phyloP scores from a whole-genome alignment of 441 rosid genomes.

The Erysimum cheiri region DNA sequence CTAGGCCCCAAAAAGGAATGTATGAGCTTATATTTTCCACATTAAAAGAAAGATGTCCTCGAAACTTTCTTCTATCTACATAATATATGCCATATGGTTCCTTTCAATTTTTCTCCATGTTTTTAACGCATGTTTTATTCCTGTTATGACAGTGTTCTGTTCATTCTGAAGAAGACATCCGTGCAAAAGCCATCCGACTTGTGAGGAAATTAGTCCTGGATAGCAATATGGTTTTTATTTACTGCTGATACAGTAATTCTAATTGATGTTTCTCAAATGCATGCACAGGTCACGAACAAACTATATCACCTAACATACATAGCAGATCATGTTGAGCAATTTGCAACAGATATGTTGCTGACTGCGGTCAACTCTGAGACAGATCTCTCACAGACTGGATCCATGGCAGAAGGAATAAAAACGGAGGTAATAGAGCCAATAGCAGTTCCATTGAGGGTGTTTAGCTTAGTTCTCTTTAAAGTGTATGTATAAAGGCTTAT shows the following conservation, averaged over 20 bases:
- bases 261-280: constrained; percentile 39
- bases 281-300: constrained; percentile 93
- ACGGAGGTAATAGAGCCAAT: constrained; percentile 64
- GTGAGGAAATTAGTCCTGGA: constrained; percentile 54
- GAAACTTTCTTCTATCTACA: constrained; percentile 4
- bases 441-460: constrained; percentile 27
- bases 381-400: constrained; percentile 55
- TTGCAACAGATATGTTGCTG: constrained; percentile 82
- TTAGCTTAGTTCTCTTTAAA: constrained; percentile 2
- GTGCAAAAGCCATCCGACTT: constrained; percentile 97
- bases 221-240: constrained; percentile 22
- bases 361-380: constrained; percentile 72
- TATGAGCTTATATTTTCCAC: constrained; percentile 5
- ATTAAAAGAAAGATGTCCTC: constrained; percentile 24
- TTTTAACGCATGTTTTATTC: constrained; percentile 41
- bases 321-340: constrained; percentile 84
- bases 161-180: constrained; percentile 94
- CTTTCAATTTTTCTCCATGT: constrained; percentile 27
- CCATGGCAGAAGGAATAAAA: constrained; percentile 56
- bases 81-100: constrained; percentile 15
- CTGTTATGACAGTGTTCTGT: constrained; percentile 86
- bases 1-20: constrained; percentile 8
- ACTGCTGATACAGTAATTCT: constrained; percentile 29
- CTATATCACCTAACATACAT: constrained; percentile 83
- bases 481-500: constrained; percentile 20